phyloP scores from a whole-genome alignment of 2,329 filamentous ascomycete genomes.

The Aspergillus aculeatus region DNA sequence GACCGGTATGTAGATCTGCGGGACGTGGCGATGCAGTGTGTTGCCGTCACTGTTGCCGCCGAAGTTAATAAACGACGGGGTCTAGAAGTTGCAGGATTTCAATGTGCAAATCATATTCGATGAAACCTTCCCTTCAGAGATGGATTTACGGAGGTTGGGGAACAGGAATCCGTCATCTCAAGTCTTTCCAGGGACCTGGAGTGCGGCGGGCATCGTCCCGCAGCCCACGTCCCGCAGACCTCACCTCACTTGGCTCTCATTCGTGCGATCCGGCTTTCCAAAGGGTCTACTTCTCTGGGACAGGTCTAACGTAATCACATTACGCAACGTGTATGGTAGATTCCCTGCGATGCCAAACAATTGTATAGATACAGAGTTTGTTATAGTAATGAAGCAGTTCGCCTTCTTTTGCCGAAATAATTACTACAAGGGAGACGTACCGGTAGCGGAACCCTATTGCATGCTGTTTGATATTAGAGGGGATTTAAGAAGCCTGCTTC shows the following conservation, averaged over 20 bases:
- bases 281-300: neutral
- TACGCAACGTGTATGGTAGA: neutral
- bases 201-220: neutral
- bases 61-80: neutral
- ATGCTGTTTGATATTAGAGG: neutral
- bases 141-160: neutral
- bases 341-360: neutral
- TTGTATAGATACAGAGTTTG: neutral
- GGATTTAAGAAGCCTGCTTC: neutral
- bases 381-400: neutral
- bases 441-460: neutral
- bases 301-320: neutral
- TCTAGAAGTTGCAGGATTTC: neutral
- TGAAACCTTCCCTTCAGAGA: neutral
- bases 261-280: neutral
- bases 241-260: neutral
- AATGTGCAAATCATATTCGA: neutral
- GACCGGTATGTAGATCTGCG: neutral
- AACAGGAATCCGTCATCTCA: neutral
- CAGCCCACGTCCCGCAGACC: neutral
- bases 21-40: neutral
- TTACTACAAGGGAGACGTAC: neutral
- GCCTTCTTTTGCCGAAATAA: neutral
- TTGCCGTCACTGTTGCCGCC: neutral
- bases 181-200: neutral